Conservation (phyloP, 1,139 yeast genomes). For the Yamadazyma atmosphaerica region DNA sequence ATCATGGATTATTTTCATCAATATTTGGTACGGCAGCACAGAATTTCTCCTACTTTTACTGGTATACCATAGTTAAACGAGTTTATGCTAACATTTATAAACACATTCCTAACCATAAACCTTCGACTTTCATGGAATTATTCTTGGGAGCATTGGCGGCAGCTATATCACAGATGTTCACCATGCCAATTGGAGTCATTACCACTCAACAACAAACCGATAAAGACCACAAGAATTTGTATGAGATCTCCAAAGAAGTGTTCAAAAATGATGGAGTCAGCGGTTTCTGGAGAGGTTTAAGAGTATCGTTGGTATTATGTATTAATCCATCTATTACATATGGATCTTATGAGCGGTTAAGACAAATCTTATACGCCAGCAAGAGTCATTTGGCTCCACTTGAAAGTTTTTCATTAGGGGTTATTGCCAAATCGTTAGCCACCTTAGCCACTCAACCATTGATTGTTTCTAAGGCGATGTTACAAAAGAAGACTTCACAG, state of each 20-base stretch:
- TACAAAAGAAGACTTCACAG: constrained; percentile 51
- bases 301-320: constrained; percentile 77
- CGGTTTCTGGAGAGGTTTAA: constrained; percentile 84
- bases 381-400: constrained; percentile 56
- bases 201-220: constrained; percentile 84
- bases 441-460: constrained; percentile 82
- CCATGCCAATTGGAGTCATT: constrained; percentile 80
- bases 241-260: constrained; percentile 54
- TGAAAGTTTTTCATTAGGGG: constrained; percentile 74
- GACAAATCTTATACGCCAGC: constrained; percentile 49
- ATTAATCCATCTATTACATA: constrained; percentile 87
- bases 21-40: constrained; percentile 75
- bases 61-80: constrained; percentile 77
- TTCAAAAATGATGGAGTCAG: constrained; percentile 65
- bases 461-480: constrained; percentile 80
- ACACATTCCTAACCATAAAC: constrained; percentile 36
- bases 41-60: constrained; percentile 81
- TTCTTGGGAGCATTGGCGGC: constrained; percentile 85
- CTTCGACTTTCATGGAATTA: constrained; percentile 69
- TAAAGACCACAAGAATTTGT: constrained; percentile 40
- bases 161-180: constrained; percentile 77
- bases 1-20: constrained; percentile 72
- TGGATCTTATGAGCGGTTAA: constrained; percentile 76
- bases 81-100: constrained; percentile 50
- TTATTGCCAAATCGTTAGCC: constrained; percentile 77